Conservation (phyloP, 129 eudicot genomes). For the Heracleum sosnowskyi region DNA sequence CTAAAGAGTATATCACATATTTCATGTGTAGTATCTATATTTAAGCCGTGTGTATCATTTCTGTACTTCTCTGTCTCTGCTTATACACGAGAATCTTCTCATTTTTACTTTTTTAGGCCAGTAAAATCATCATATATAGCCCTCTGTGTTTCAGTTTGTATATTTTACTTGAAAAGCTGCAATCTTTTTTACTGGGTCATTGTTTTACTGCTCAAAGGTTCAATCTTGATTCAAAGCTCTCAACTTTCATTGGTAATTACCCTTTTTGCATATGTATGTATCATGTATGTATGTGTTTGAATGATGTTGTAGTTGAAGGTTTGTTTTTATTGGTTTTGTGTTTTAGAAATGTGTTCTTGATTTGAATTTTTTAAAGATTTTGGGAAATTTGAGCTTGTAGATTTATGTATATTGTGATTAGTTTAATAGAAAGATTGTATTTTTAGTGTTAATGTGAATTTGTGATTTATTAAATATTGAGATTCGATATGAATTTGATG, state of each 20-base stretch:
- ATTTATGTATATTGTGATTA: neutral
- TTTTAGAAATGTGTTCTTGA: too few species aligned
- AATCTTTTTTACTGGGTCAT: neutral
- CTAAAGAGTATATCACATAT: too few species aligned
- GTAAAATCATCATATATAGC: neutral
- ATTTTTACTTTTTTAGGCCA: neutral
- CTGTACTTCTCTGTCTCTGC: neutral
- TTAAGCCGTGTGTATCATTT: neutral
- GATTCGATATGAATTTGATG: neutral
- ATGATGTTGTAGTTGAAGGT: too few species aligned
- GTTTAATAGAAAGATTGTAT: neutral
- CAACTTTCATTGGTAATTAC: neutral
- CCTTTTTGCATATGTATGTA: too few species aligned
- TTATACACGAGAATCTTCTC: neutral
- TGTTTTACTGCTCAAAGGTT: neutral
- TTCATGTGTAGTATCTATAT: too few species aligned
- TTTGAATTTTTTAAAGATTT: neutral
- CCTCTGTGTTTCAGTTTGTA: neutral
- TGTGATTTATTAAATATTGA: neutral
- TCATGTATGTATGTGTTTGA: neutral
- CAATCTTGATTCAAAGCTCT: neutral
- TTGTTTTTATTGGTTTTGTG: too few species aligned
- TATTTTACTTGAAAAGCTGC: neutral
- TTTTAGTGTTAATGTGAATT: neutral
- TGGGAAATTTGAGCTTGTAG: neutral